A percentile compares a stretch with the other conserved stretches of the same genome.
Evolutionary conservation across 495 filamentous ascomycete species (phyloP).

Genomic region (Annulohypoxylon nitens): DNA sequence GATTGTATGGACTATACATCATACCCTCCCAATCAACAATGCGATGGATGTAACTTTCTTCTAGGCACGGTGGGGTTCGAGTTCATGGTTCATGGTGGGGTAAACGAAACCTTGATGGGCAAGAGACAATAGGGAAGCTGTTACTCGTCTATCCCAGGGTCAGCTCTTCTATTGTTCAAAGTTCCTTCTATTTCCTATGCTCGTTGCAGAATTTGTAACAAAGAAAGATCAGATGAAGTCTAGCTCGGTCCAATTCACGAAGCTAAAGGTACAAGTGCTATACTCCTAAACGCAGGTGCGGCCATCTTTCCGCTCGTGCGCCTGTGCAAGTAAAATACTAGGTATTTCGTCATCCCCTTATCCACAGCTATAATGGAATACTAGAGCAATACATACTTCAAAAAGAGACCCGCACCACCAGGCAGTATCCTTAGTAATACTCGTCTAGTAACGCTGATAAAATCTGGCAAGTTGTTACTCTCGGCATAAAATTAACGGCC

Average conservation of each 20-base stretch:
- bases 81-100: conserved; percentile 9
- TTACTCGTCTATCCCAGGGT: background rate
- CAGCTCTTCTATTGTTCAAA: background rate
- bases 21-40: background rate
- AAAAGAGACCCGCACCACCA: conserved; percentile 22
- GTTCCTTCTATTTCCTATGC: background rate
- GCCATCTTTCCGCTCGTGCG: conserved; percentile 21
- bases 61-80: conserved; percentile 23
- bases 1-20: background rate
- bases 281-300: conserved; percentile 33
- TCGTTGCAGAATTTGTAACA: conserved; percentile 20
- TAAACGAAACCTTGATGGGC: conserved; percentile 18
- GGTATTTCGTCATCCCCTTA: conserved; percentile 36
- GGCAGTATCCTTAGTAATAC: conserved; percentile 36
- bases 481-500: conserved; percentile 39
- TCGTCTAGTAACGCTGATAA: conserved; percentile 3
- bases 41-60: background rate
- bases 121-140: conserved; percentile 8
- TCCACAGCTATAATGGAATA: conserved; percentile 1
- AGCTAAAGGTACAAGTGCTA: conserved; percentile 8
- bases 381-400: background rate
- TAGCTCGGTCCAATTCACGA: conserved; percentile 17
- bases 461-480: conserved; percentile 7
- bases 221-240: conserved; percentile 19
- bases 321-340: background rate